These are phyloP conservation scores for Salix suchowensis DNA, from an alignment of 345 rosid species.

Conservation along the genomic window DNA sequence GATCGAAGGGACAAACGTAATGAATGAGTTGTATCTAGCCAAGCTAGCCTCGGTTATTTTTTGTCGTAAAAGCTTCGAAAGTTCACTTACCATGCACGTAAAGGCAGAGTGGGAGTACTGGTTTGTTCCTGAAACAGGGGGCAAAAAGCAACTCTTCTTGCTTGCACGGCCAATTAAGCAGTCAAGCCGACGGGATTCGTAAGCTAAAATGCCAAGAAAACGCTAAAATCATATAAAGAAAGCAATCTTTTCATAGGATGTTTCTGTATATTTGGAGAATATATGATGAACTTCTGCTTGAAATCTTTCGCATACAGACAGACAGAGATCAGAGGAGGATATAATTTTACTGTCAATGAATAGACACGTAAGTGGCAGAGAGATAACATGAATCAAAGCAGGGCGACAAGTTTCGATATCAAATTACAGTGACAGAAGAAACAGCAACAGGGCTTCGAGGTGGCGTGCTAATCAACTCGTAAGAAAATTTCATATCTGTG, in stretches of 20 bases:
- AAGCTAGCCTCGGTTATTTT: not conserved
- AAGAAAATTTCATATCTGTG: constrained; percentile 3
- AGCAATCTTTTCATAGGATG: constrained; percentile 16
- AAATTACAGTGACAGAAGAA: constrained; percentile 3
- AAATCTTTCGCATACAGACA: not conserved
- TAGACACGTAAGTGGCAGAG: constrained; percentile 9
- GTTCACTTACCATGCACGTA: constrained; percentile 52
- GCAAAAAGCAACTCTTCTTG: constrained; percentile 39
- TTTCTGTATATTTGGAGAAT: constrained; percentile 27
- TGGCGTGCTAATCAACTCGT: constrained; percentile 24
- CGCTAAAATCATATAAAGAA: not conserved
- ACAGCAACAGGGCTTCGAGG: constrained; percentile 1
- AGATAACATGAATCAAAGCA: not conserved
- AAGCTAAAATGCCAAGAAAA: constrained; percentile 11
- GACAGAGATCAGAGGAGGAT: not conserved
- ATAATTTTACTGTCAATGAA: constrained; percentile 11
- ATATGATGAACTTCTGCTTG: not conserved
- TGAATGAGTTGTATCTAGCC: not conserved
- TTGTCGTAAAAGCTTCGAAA: constrained; percentile 5
- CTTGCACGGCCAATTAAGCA: constrained; percentile 40
- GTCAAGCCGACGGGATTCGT: not conserved
- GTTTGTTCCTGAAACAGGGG: constrained; percentile 31
- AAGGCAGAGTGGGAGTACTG: constrained; percentile 24
- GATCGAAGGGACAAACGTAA: not conserved
- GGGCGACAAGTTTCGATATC: not conserved